Conservation (phyloP, 371 early-diverging fungal genomes). For the Mucor irregularis region DNA sequence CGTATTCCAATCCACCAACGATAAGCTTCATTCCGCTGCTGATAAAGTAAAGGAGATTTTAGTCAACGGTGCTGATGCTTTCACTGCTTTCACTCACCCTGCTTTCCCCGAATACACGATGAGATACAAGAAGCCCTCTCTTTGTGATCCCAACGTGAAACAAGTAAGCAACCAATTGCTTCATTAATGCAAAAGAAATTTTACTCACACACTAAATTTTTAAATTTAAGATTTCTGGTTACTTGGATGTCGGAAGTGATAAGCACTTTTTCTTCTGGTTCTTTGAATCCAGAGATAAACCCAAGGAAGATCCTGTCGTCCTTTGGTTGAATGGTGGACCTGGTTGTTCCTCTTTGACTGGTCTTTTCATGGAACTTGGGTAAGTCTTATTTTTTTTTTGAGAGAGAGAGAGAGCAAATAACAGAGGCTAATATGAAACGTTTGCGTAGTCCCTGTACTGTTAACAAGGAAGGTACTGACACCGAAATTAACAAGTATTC, state of each 20-base stretch:
- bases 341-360: slow-evolving; percentile 77
- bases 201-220: neutral
- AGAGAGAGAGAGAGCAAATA: neutral
- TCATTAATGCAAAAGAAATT: neutral
- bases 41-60: slow-evolving; percentile 26
- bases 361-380: slow-evolving; percentile 76
- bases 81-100: slow-evolving; percentile 53
- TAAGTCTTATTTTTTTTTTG: slow-evolving; percentile 10
- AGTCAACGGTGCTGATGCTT: slow-evolving; percentile 17
- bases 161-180: slow-evolving; percentile 21
- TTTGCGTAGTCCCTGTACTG: slow-evolving; percentile 60
- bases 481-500: slow-evolving; percentile 56
- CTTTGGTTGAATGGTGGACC: slow-evolving; percentile 84
- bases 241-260: slow-evolving; percentile 68
- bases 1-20: slow-evolving; percentile 11
- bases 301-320: slow-evolving; percentile 66
- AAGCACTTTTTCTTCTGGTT: slow-evolving; percentile 75
- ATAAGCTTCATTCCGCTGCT: slow-evolving; percentile 8
- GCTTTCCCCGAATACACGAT: slow-evolving; percentile 74
- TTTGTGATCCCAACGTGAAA: slow-evolving; percentile 50
- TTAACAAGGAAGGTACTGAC: slow-evolving; percentile 60
- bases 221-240: slow-evolving; percentile 80
- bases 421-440: neutral
- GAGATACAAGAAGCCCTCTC: slow-evolving; percentile 70
- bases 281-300: slow-evolving; percentile 74